Evolutionary conservation across 371 early-diverging fungal species (phyloP), one percentile per base, ranked within the genome.

Genomic region (Apophysomyces sp.): DNA sequence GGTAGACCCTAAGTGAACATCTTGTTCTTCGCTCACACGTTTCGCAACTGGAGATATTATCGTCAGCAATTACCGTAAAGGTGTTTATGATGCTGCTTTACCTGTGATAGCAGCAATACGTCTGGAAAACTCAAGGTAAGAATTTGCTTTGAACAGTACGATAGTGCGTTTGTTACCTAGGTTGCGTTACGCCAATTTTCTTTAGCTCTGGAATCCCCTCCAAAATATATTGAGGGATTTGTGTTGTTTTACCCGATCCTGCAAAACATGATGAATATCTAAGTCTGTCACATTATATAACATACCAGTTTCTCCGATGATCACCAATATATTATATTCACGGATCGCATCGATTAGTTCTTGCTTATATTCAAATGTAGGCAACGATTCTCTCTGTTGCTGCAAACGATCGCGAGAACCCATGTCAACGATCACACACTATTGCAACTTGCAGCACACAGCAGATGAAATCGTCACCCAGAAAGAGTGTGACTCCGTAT

Each of bases 171-270:
- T n/a, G n/a, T 44, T 80, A 87, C 80, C 91, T 77, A 16, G 94
- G 94, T 68, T 92, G 92, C 13, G 94, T 91, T 2, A 90, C 82
- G 2, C 81, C 88, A 57, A 92, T 83, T 49, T 68, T 75, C 65
- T 86, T 76, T 28, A 81, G 52, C 11, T 82, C 80, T 8, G 83
- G 77, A 27, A 84, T 58, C 26, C 70, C 64, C 68, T 93, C 93
- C 28, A 89, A 69, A 26, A 94, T 72, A 74, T 93, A 97, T 66
- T 97, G 94, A 15, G 96, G 95, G 21, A 96, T 86, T 66, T 95
- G 95, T 1, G 96, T 97, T 2, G 95, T 94, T 71, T 97, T 97
- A 28, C 98, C 96, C 26, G 89, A 87, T 32, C 97, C 94, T 83
- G 31, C 9, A 54, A 24, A n/a, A 13, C 15, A 11, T n/a, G 49